Conservation (phyloP, 805 yeast species). For the Ogataea methanolica region DNA sequence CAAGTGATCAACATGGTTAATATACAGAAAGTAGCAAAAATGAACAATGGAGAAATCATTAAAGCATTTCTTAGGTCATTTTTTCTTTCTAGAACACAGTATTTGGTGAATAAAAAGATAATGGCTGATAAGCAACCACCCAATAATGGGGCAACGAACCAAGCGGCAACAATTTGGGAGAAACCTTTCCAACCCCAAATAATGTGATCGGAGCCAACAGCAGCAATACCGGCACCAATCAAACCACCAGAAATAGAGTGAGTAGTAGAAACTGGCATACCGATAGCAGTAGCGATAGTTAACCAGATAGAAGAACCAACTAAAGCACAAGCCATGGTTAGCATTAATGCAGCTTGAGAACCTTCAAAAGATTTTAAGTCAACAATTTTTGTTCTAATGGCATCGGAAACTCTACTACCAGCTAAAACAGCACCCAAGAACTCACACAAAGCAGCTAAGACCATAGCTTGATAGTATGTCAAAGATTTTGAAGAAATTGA, state of each 20-base stretch:
- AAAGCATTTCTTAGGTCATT: constrained; percentile 53
- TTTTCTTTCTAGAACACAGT: constrained; percentile 54
- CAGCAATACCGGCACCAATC: constrained; percentile 72
- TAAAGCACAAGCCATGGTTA: constrained; percentile 70
- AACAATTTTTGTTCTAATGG: constrained; percentile 62
- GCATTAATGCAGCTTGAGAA: constrained; percentile 68
- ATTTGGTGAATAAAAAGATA: constrained; percentile 57
- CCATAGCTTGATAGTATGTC: constrained; percentile 72
- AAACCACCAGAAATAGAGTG: constrained; percentile 76
- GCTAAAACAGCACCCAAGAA: constrained; percentile 71
- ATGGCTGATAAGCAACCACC: constrained; percentile 62
- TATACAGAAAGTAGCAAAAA: constrained; percentile 54
- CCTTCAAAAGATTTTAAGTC: constrained; percentile 43
- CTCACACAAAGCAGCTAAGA: constrained; percentile 65
- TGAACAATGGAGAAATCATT: constrained; percentile 53
- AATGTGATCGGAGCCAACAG: constrained; percentile 56
- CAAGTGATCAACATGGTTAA: constrained; percentile 74
- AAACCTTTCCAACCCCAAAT: constrained; percentile 78
- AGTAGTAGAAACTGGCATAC: constrained; percentile 80
- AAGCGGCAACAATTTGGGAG: constrained; percentile 68
- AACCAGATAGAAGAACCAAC: constrained; percentile 73
- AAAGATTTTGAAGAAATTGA: constrained; percentile 66
- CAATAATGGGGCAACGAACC: constrained; percentile 73
- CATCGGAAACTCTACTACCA: constrained; percentile 70
- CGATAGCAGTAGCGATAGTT: constrained; percentile 57